These are phyloP conservation scores for Penicillium sp. DNA, from an alignment of 2,329 filamentous ascomycete genomes.

Conservation along the genomic window DNA sequence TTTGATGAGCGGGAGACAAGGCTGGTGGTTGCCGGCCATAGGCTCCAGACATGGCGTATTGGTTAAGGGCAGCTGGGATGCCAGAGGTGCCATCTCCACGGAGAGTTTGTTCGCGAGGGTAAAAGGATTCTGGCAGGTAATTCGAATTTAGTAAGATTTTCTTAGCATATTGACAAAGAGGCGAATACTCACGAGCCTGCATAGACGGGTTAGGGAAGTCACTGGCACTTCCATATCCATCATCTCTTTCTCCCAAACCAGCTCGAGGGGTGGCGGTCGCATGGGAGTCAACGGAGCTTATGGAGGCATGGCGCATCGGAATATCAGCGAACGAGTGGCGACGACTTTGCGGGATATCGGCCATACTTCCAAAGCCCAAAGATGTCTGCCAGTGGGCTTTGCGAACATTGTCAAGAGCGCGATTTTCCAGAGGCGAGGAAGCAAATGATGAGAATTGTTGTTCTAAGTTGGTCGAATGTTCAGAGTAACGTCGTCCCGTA, in stretches of 20 bases:
- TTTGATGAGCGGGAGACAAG: constrained; percentile 43
- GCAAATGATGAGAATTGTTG: constrained; percentile 43
- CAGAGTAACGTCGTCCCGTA: constrained; percentile 48
- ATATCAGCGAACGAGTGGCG: constrained; percentile 58
- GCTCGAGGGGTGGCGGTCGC: constrained; percentile 33
- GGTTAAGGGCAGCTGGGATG: constrained; percentile 42
- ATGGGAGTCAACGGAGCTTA: constrained; percentile 33
- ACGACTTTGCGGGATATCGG: constrained; percentile 54
- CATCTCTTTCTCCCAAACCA: constrained; percentile 43
- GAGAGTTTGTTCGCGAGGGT: constrained; percentile 43
- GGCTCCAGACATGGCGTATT: constrained; percentile 43
- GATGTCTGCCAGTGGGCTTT: constrained; percentile 57
- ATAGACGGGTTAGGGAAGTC: constrained; percentile 44
- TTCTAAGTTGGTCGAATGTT: constrained; percentile 48
- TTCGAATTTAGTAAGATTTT: not conserved
- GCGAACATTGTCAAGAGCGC: constrained; percentile 49
- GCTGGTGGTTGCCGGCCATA: constrained; percentile 45
- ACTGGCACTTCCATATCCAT: constrained; percentile 39
- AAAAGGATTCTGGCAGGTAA: constrained; percentile 47
- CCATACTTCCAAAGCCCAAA: constrained; percentile 51
- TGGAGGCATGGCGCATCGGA: constrained; percentile 51
- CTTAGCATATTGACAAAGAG: constrained; percentile 30
- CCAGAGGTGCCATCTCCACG: constrained; percentile 41
- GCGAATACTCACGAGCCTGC: constrained; percentile 49
- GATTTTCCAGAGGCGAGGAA: constrained; percentile 44